Base-by-base conservation (phyloP, 2,329 filamentous ascomycete genomes). In the Alternaria rosae region DNA sequence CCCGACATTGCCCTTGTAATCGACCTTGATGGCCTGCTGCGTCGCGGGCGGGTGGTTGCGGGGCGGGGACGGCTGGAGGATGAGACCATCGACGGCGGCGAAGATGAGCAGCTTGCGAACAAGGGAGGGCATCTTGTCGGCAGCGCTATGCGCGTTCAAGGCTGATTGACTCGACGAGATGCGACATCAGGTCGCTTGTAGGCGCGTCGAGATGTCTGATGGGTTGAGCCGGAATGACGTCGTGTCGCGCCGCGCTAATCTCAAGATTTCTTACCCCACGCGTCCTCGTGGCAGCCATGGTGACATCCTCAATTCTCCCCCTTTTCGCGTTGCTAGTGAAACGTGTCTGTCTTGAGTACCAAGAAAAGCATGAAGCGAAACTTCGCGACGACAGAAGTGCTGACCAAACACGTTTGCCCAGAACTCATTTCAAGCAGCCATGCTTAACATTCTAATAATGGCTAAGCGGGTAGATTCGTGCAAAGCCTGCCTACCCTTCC, bases 81-180 rank as follows among this genome's bases (percentile, higher is more conserved):
- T 84, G 54, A 97, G 85, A 59, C 93, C 93, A 74, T 97, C 93
- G 56, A 90, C 87, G 25, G 92, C 89, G 57, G 93, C 92, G 79
- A 90, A 90, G 69, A 97, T 88, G 67, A 93, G 77, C 57, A 97
- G 82, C 81, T 95, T 96, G 76, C 92, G 91, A 61, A 91, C 89
- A 63, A 97, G 83, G 68, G 87, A 86, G 58, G 92, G 90, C 93
- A 96, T 95, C 8, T 54, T 65, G 52, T 56, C 54, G 23, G 48
- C 21, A 26, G 35, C 44, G 47, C 26, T 50, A 54, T 53, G 59
- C 59, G 20, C 59, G 17, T 30, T 52, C 48, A 59, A 26, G 44
- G 41, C 9, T 32, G 44, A 60, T 58, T 57, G 38, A 45, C 35
- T 41, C 26, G 26, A 20, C 21, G 35, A 15, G 20, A 23, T 30